Conservation (phyloP, 306 rosid species). For the Neltuma alba region DNA sequence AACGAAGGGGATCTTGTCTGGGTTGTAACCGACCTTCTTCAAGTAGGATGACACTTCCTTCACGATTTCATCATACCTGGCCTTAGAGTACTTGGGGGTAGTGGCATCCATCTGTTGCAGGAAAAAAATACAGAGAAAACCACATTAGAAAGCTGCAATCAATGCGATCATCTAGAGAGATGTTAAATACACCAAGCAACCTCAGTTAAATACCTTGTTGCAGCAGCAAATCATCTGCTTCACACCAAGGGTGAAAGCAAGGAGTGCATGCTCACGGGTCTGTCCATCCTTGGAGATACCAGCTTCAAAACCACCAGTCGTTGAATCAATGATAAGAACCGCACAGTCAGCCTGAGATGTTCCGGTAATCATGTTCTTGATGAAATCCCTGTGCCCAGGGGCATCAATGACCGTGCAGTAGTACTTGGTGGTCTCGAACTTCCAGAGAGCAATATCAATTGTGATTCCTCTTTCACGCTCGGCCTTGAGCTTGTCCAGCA, state of each 20-base stretch:
- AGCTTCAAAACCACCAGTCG: slow-evolving; percentile 94
- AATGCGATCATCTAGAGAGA: neutral
- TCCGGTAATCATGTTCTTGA: slow-evolving; percentile 93
- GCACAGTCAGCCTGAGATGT: slow-evolving; percentile 95
- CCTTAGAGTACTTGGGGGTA: slow-evolving; percentile 84
- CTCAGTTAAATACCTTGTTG: slow-evolving; percentile 59
- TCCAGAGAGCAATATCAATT: slow-evolving; percentile 91
- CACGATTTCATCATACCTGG: slow-evolving; percentile 86
- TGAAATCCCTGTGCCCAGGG: slow-evolving; percentile 91
- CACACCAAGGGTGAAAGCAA: slow-evolving; percentile 94
- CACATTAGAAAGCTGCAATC: neutral
- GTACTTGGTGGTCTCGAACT: slow-evolving; percentile 87
- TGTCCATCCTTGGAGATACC: slow-evolving; percentile 98
- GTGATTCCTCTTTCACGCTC: slow-evolving; percentile 97
- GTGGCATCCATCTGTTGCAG: slow-evolving; percentile 86
- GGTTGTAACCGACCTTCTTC: slow-evolving; percentile 95
- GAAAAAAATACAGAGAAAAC: neutral
- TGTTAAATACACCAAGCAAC: neutral
- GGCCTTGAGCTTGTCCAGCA: slow-evolving; percentile 94
- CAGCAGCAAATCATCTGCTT: slow-evolving; percentile 96
- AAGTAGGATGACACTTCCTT: slow-evolving; percentile 92
- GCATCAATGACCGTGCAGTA: slow-evolving; percentile 97
- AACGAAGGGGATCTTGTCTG: slow-evolving; percentile 79
- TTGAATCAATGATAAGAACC: slow-evolving; percentile 87
- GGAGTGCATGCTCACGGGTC: slow-evolving; percentile 95